Evolutionary conservation across 176 grass and related monocot species (phyloP).

Genomic region (Dendrocalamus sinicus): DNA sequence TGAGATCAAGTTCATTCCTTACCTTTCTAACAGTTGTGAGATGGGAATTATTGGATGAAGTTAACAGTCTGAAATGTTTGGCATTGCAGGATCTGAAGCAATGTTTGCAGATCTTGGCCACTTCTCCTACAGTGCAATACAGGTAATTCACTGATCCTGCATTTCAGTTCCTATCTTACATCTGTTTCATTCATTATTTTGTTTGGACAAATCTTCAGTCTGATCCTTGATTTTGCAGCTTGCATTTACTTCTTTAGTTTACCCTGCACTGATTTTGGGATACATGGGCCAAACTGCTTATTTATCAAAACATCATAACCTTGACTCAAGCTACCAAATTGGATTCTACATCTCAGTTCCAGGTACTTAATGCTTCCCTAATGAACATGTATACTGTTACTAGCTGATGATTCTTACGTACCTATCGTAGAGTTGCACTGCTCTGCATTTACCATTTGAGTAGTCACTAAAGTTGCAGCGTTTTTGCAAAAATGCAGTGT

Average conservation of each 20-base stretch:
- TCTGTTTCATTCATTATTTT: background rate
- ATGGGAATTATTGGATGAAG: background rate
- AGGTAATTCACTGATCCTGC: conserved; percentile 48
- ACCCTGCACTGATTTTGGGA: conserved; percentile 85
- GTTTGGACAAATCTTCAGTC: background rate
- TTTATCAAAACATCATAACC: conserved; percentile 73
- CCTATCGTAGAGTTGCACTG: background rate
- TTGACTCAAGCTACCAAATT: conserved; percentile 76
- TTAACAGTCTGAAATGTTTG: conserved; percentile 3
- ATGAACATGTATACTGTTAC: background rate
- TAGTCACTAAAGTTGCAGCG: background rate
- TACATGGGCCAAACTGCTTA: conserved; percentile 99
- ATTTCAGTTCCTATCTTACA: background rate
- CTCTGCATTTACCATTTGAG: background rate
- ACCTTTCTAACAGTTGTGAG: background rate
- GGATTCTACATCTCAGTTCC: conserved; percentile 97
- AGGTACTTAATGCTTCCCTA: conserved; percentile 45
- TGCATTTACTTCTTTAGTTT: conserved; percentile 88
- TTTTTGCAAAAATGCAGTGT: conserved; percentile 45
- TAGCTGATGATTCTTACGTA: background rate
- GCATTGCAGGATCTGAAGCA: conserved; percentile 83
- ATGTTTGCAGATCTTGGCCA: conserved; percentile 99
- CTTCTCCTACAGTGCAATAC: conserved; percentile 92
- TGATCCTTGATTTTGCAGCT: conserved; percentile 52
- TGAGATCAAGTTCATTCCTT: background rate